phyloP scores from a whole-genome alignment of 176 grass and related monocot species.

The Alopecurus myosuroides region DNA sequence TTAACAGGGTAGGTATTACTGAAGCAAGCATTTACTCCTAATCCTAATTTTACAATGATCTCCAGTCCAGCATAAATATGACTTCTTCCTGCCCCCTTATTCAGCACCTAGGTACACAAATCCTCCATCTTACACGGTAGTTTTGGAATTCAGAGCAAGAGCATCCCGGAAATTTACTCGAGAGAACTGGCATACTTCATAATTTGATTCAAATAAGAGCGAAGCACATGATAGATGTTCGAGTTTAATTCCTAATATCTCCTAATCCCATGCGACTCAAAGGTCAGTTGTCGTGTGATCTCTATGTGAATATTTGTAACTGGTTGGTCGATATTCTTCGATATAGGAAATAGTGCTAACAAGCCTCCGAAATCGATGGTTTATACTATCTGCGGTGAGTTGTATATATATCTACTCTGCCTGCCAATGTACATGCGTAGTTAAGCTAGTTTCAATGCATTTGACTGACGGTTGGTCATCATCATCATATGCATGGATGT shows the following conservation, averaged over 20 bases:
- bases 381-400: background rate
- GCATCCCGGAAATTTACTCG: no score
- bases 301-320: background rate
- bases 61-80: background rate
- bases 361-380: background rate
- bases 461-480: background rate
- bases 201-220: background rate
- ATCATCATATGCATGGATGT: background rate
- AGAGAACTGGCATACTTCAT: background rate
- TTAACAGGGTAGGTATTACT: background rate
- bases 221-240: background rate
- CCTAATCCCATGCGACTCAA: background rate
- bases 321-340: background rate
- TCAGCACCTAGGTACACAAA: no score
- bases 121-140: no score
- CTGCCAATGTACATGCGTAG: background rate
- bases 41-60: no score
- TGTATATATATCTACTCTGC: background rate
- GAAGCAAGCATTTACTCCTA: background rate
- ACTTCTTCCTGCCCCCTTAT: no score
- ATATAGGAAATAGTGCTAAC: background rate
- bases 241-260: background rate
- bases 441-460: background rate
- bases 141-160: no score
- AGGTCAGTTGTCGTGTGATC: background rate